phyloP scores from a whole-genome alignment of 2,329 filamentous ascomycete species.

The Metarhizium guizhouense region DNA sequence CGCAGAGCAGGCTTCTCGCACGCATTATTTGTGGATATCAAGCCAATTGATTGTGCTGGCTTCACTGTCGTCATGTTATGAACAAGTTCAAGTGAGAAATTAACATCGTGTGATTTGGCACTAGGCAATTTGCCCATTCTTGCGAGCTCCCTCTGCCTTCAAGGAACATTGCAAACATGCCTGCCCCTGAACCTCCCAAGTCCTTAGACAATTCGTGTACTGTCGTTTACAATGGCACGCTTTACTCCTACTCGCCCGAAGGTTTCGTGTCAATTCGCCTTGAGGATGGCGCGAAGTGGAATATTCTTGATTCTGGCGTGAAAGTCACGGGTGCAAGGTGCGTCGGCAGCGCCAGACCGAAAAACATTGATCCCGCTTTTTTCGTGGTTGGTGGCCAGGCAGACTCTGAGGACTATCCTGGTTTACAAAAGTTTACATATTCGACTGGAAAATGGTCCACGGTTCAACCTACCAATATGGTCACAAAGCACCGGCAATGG shows the following conservation, averaged over 20 bases:
- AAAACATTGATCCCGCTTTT: conserved; percentile 52
- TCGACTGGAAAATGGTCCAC: conserved; percentile 44
- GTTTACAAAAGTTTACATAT: conserved; percentile 61
- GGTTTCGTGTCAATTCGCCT: conserved; percentile 70
- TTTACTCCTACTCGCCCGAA: conserved; percentile 72
- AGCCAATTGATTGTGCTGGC: not conserved
- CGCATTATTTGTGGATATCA: not conserved
- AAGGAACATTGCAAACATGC: conserved; percentile 42
- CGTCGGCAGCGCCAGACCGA: conserved; percentile 57
- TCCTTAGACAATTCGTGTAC: conserved; percentile 73
- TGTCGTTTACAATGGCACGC: conserved; percentile 67
- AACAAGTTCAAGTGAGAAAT: not conserved
- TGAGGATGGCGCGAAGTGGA: conserved; percentile 63
- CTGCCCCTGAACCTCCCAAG: conserved; percentile 59
- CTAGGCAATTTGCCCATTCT: not conserved
- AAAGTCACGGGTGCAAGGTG: conserved; percentile 69
- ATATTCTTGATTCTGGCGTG: conserved; percentile 53
- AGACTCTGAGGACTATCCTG: conserved; percentile 50
- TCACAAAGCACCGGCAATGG: conserved; percentile 59
- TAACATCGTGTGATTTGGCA: not conserved
- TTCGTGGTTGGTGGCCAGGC: conserved; percentile 72
- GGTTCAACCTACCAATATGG: conserved; percentile 32
- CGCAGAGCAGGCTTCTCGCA: not conserved
- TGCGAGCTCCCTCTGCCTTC: not conserved
- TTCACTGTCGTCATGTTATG: conserved; percentile 6